Percentiles rank a stretch among this genome's conserved stretches.
phyloP scores from a whole-genome alignment of 129 eudicot species.

The Flaveria brownii region DNA sequence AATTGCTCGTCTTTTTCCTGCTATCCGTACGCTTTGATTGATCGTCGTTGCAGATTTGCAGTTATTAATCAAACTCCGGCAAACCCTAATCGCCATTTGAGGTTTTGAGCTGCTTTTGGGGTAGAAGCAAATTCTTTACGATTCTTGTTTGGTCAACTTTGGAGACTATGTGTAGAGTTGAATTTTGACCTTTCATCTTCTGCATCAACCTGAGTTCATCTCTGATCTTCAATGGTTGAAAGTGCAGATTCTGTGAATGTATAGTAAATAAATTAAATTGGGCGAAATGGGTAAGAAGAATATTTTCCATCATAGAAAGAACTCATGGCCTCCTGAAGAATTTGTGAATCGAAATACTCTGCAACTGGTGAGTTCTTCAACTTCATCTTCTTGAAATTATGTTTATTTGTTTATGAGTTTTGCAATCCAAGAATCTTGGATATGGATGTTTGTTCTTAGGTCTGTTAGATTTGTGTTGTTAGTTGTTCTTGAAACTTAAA shows the following conservation, averaged over 20 bases:
- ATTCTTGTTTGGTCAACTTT: slow-evolving; percentile 24
- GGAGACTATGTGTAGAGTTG: slow-evolving; percentile 6
- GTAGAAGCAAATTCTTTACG: neutral
- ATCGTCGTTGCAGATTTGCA: neutral
- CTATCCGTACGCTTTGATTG: slow-evolving; percentile 7
- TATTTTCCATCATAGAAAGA: slow-evolving; percentile 59
- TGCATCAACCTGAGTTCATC: slow-evolving; percentile 15
- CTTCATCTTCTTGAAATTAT: neutral
- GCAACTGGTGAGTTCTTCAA: slow-evolving; percentile 49
- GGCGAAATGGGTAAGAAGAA: slow-evolving; percentile 59
- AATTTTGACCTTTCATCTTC: slow-evolving; percentile 20
- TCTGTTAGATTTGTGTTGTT: neutral
- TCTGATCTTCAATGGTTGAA: slow-evolving; percentile 16
- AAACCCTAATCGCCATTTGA: slow-evolving; percentile 21
- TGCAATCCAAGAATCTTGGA: slow-evolving; percentile 27
- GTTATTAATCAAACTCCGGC: neutral
- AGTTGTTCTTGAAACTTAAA: neutral
- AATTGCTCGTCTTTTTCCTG: neutral
- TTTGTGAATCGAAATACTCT: slow-evolving; percentile 53
- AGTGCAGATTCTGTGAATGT: neutral
- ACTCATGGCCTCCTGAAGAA: slow-evolving; percentile 75
- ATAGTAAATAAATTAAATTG: neutral
- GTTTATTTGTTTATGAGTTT: neutral
- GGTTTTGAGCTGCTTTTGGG: neutral
- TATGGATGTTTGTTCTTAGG: neutral